These are phyloP conservation scores for Syzygium jambos DNA, from an alignment of 345 rosid species.

Conservation along the genomic window DNA sequence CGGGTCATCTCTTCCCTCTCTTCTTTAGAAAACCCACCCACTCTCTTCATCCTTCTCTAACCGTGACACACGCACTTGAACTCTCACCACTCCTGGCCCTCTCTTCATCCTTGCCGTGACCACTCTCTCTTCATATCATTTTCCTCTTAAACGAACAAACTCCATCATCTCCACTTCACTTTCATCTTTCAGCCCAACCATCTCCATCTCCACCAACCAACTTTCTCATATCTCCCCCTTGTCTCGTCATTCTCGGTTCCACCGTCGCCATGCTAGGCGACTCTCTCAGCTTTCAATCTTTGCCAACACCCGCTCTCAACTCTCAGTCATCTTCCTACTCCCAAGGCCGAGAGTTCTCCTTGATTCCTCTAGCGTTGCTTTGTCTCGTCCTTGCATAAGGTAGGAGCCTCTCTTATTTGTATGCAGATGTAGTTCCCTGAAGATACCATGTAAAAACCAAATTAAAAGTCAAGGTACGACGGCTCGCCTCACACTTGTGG, in stretches of 20 bases:
- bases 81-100: background rate
- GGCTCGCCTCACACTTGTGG: too few species aligned
- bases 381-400: background rate
- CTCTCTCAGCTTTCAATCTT: background rate
- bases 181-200: background rate
- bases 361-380: background rate
- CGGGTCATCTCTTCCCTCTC: background rate
- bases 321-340: background rate
- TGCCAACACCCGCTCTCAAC: background rate
- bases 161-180: background rate
- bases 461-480: background rate
- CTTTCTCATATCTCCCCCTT: background rate
- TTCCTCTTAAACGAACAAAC: background rate
- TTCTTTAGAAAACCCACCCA: background rate
- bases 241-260: background rate
- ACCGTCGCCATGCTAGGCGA: background rate
- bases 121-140: background rate
- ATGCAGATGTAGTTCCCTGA: background rate
- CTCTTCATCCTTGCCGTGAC: background rate
- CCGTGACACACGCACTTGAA: background rate
- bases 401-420: background rate
- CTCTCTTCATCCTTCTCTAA: background rate
- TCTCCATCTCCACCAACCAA: background rate
- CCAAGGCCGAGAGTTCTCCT: background rate
- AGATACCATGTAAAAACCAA: background rate